phyloP scores from a whole-genome alignment of 2,329 filamentous ascomycete genomes.

The Penicillium sp. region DNA sequence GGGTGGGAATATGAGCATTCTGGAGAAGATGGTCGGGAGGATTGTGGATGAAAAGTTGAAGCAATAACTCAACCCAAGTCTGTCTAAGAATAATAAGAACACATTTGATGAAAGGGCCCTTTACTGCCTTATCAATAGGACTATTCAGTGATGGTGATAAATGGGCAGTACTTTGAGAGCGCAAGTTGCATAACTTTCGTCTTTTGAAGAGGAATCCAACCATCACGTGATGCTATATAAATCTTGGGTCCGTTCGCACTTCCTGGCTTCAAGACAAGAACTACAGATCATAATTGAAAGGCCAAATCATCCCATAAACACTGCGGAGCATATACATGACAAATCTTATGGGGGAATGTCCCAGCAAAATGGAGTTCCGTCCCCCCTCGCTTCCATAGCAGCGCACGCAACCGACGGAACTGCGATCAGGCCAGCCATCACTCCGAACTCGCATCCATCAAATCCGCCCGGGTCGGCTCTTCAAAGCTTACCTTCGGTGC shows the following conservation, averaged over 20 bases:
- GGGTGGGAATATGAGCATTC: constrained; percentile 53
- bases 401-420: constrained; percentile 25
- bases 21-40: constrained; percentile 75
- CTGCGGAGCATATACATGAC: not conserved
- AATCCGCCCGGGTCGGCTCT: constrained; percentile 15
- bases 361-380: constrained; percentile 30
- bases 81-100: not conserved
- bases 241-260: constrained; percentile 29
- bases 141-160: not conserved
- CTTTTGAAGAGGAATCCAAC: not conserved
- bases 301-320: not conserved
- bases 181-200: not conserved
- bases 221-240: constrained; percentile 38
- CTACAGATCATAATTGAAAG: constrained; percentile 7
- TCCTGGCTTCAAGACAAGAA: constrained; percentile 3
- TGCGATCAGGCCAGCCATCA: constrained; percentile 16
- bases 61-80: constrained; percentile 25
- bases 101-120: not conserved
- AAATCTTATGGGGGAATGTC: constrained; percentile 26
- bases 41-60: constrained; percentile 74
- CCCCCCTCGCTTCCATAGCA: constrained; percentile 31
- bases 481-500: constrained; percentile 17
- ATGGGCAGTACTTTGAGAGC: not conserved
- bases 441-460: constrained; percentile 22
- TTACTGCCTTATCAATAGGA: not conserved